A percentile compares a stretch with the other conserved stretches of the same genome.
Conservation (phyloP, 2,329 filamentous ascomycete species). For the Colletotrichum godetiae region DNA sequence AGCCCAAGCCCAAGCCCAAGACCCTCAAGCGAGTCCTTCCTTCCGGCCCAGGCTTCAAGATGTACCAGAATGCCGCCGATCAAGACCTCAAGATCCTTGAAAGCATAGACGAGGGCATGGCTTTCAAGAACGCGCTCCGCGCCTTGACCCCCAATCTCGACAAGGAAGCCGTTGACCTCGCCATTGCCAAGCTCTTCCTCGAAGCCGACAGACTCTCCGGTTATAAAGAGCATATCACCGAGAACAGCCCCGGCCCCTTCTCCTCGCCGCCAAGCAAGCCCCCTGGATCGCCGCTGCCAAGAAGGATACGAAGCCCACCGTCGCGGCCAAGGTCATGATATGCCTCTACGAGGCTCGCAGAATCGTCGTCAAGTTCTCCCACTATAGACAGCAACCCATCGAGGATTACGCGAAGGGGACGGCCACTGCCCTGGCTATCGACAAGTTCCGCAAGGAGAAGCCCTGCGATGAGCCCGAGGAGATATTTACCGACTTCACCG, state of each 20-base stretch:
- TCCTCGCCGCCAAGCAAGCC: not conserved
- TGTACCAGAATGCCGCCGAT: not conserved
- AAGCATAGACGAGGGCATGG: not conserved
- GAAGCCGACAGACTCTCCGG: not conserved
- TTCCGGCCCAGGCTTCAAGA: not conserved
- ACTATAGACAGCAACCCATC: no score
- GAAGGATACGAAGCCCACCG: no score
- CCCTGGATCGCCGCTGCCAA: not conserved
- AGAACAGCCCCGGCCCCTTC: not conserved
- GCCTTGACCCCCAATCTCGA: not conserved
- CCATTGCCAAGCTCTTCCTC: not conserved
- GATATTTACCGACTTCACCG: not conserved
- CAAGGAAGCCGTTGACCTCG: not conserved
- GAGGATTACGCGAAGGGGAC: no score
- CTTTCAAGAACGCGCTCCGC: constrained; percentile 1
- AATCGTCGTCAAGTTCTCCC: no score
- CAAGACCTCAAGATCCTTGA: not conserved
- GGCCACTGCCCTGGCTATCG: no score
- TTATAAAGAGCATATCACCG: not conserved
- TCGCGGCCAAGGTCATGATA: no score
- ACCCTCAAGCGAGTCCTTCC: not conserved
- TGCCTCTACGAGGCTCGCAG: no score
- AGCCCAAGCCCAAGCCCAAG: not conserved
- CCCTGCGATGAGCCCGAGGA: not conserved
- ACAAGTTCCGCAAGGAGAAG: no score